These are phyloP conservation scores for Oryza officinalis DNA, from an alignment of 176 grass and related monocot species.

Conservation along the genomic window DNA sequence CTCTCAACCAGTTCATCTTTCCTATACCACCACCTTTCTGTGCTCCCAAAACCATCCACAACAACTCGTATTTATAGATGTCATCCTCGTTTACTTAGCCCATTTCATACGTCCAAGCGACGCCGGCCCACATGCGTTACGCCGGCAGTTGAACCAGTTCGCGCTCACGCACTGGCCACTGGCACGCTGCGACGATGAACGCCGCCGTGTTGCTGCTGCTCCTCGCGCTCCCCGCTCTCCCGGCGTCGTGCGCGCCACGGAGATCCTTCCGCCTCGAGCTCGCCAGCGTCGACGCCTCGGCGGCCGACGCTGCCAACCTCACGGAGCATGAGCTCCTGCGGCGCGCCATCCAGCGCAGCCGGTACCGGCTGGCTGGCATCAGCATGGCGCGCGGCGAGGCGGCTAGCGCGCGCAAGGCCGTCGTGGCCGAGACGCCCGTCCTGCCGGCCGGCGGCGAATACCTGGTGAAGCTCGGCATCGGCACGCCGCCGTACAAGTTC, in stretches of 20 bases:
- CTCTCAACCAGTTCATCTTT: constrained; percentile 45
- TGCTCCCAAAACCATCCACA: constrained; percentile 10
- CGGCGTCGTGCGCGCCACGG: background rate
- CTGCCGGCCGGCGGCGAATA: constrained; percentile 51
- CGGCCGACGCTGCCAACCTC: constrained; percentile 12
- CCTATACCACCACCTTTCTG: constrained; percentile 31
- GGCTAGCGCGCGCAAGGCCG: background rate
- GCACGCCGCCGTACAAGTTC: constrained; percentile 43
- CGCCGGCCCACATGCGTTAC: background rate
- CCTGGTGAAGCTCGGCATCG: constrained; percentile 53
- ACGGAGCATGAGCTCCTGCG: constrained; percentile 45
- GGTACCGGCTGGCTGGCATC: constrained; percentile 21
- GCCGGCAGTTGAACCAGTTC: background rate
- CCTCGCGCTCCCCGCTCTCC: constrained; percentile 33
- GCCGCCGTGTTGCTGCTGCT: constrained; percentile 28
- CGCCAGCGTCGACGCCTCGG: constrained; percentile 30
- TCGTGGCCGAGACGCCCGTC: constrained; percentile 23
- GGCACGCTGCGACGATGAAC: constrained; percentile 32
- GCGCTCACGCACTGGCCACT: background rate
- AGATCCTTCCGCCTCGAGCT: constrained; percentile 48
- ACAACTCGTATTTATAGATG: background rate
- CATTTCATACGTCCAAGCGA: background rate
- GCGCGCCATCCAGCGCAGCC: constrained; percentile 54
- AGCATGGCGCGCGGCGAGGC: background rate
- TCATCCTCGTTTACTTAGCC: constrained; percentile 10